phyloP scores from a whole-genome alignment of 495 filamentous ascomycete genomes.

The Penicillium nucicola region DNA sequence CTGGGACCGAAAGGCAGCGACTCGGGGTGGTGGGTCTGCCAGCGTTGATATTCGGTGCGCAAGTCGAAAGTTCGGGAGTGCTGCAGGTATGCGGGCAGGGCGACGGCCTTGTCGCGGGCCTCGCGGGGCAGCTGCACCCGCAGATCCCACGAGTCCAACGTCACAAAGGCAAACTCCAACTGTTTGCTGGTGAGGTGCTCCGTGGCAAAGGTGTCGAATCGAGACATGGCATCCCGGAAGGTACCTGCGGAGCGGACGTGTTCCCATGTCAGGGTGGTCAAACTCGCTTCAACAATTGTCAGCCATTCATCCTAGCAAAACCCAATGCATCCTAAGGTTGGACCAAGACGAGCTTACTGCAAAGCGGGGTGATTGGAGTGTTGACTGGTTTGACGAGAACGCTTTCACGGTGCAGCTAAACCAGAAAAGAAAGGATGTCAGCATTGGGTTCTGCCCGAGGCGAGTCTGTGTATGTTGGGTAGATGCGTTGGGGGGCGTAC shows the following conservation, averaged over 20 bases:
- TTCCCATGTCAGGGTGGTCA: conserved; percentile 98
- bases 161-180: conserved; percentile 95
- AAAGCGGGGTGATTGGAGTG: conserved; percentile 95
- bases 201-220: conserved; percentile 86
- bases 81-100: conserved; percentile 93
- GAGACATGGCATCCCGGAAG: conserved; percentile 93
- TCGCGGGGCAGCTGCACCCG: conserved; percentile 96
- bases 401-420: conserved; percentile 86
- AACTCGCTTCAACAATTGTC: conserved; percentile 65
- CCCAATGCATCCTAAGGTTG: neutral
- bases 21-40: conserved; percentile 97
- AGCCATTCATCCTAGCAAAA: conserved; percentile 22
- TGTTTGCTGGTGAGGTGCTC: conserved; percentile 83
- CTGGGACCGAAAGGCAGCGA: conserved; percentile 94
- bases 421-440: conserved; percentile 11
- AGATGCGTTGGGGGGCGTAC: conserved; percentile 45
- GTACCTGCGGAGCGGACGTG: conserved; percentile 94
- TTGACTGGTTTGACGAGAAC: conserved; percentile 97
- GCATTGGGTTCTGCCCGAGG: conserved; percentile 8
- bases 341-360: conserved; percentile 67
- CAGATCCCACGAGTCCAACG: conserved; percentile 96
- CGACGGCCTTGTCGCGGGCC: conserved; percentile 95
- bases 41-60: conserved; percentile 93
- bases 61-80: conserved; percentile 97
- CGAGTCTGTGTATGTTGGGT: conserved; percentile 6